These are phyloP conservation scores for Brasenia schreberi DNA, from an alignment of 164 flowering plant species.

Conservation along the genomic window DNA sequence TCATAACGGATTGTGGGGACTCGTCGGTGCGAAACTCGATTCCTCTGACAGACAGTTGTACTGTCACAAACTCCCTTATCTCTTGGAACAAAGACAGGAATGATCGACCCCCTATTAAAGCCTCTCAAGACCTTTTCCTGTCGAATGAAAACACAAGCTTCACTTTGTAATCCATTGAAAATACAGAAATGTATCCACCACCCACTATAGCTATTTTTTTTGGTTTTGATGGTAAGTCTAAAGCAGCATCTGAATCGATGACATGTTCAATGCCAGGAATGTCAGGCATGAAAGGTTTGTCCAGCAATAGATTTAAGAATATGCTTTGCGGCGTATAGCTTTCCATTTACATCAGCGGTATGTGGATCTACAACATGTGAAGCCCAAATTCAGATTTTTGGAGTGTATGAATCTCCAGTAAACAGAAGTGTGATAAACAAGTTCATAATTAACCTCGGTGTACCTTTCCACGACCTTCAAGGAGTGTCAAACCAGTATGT, in stretches of 20 bases:
- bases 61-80: constrained; percentile 88
- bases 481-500: constrained; percentile 60
- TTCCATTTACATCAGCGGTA: constrained; percentile 88
- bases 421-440: background rate
- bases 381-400: constrained; percentile 4
- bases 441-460: constrained; percentile 8
- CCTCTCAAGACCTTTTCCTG: constrained; percentile 85
- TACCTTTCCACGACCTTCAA: constrained; percentile 99
- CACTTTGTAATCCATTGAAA: constrained; percentile 84
- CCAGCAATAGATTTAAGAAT: constrained; percentile 92
- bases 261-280: constrained; percentile 89
- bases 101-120: constrained; percentile 65
- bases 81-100: constrained; percentile 15
- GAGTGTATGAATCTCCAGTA: background rate
- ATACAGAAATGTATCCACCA: constrained; percentile 96
- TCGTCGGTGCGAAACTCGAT: constrained; percentile 89
- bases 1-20: constrained; percentile 66
- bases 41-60: constrained; percentile 86
- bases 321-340: constrained; percentile 65
- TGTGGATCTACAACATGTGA: constrained; percentile 79
- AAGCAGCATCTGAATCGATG: constrained; percentile 94
- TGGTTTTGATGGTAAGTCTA: constrained; percentile 87
- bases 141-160: constrained; percentile 89
- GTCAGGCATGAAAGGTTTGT: constrained; percentile 77
- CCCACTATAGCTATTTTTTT: constrained; percentile 88